Evolutionary conservation across 129 eudicot genomes (phyloP), one percentile per base, ranked within the genome.

Genomic region (Centrapalus pauciflorus): DNA sequence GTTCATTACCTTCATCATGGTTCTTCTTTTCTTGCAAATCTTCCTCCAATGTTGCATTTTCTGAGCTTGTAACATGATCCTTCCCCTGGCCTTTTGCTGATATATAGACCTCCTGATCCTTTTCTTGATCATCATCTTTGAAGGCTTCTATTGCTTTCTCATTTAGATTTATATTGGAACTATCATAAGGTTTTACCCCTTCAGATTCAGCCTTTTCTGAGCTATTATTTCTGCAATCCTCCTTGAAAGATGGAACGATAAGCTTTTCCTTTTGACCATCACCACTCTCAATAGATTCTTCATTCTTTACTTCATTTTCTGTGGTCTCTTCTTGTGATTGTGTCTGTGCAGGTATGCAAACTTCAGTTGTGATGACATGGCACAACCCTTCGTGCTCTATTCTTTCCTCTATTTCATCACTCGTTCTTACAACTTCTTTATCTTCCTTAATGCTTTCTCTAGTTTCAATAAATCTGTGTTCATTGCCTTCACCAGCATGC

Each of bases 91-190:
- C 72, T 14, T 64, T 2, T 23, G 2, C 14, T 58, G 64, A 60
- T 0, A 27, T 45, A n/a, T 28, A 13, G 32, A 70, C 21, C 71
- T 32, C 66, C 11, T 56, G 55, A 11, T 55, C 56, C 7, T 14
- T 69, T 55, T 38, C 56, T 69, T 14, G 30, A 40, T 55, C 56
- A 12, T 69, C 56, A 26, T 69, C 66, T 57, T 56, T 69, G 9
- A 24, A 12, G 38, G 32, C 17, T 61, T 21, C n/a, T 40, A 54
- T 21, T 19, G 30, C 21, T 21, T 61, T 38, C 34, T 64, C 56
- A 14, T 41, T 12, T 26, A 43, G 41, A 23, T 49, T 21, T 24
- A 45, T 19, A 28, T 14, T 16, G 33, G 69, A 46, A 34, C 37
- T 35, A 48, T 50, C 14, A 16, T 23, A 25, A 49, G 34, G 19